Base-by-base conservation (phyloP, 225 moss, liverwort and hornwort species). In the Thuidium tamariscinum region DNA sequence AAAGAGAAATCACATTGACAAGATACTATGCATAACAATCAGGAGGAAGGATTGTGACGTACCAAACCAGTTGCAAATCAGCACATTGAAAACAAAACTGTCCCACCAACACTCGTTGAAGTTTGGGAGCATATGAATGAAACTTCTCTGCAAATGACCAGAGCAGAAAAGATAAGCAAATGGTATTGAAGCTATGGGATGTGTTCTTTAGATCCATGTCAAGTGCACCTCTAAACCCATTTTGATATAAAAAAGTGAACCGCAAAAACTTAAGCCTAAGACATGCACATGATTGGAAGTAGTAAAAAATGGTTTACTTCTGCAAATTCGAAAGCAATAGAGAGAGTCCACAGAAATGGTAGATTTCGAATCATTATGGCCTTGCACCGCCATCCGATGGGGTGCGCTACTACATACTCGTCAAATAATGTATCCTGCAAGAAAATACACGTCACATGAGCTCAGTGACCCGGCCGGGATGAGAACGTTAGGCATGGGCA, bases 101-200 rank as follows among this genome's bases (percentile, higher is more conserved):
- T 99, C 99, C 99, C 99, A 99, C 99, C 99, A 99, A 81, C 99
- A 99, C 86, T 99, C 97, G 79, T 96, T 99, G 91, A 97, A 99
- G 82, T 99, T 99, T 74, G 97, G 97, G 57, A 99, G 92, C 99
- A 99, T 99, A 68, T 99, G 97, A 88, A 97, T 95, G 57, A 99
- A 95, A 64, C 93, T 99, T 80, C 96, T 96, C 98, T 98, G 95
- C 79, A 93, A 27, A 83, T 63, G 12, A 39, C 76, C 51, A 83
- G 37, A 18, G 83, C 63, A 89, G 25, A 49, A 64, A 64, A 81
- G 70, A 37, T 85, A 64, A 89, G 89, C 44, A 76, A 74, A 61
- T 52, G 17, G 18, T 66, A 77, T 34, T 51, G 42, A 41, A 73
- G 34, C n/a, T 56, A 49, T 81, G 83, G 41, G 51, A 70, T 32